Evolutionary conservation across 495 filamentous ascomycete species (phyloP).

Genomic region (Podospora australis): DNA sequence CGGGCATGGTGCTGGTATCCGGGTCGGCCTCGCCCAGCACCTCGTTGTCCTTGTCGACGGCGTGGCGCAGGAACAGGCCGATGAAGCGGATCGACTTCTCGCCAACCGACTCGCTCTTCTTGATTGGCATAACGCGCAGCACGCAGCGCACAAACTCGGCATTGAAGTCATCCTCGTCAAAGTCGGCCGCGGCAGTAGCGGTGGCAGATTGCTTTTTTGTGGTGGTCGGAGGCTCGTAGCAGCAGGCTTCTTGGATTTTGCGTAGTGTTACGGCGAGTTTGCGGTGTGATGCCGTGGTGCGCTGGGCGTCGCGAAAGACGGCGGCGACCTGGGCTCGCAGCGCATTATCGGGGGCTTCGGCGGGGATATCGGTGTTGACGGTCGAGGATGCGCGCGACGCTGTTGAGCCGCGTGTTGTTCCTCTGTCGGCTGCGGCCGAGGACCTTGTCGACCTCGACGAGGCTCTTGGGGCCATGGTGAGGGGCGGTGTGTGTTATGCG

Average conservation of each 20-base stretch:
- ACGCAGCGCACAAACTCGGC: slow-evolving; percentile 76
- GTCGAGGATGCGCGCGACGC: slow-evolving; percentile 55
- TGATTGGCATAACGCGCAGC: slow-evolving; percentile 72
- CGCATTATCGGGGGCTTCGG: slow-evolving; percentile 62
- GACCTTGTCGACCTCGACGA: slow-evolving; percentile 47
- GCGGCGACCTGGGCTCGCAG: slow-evolving; percentile 70
- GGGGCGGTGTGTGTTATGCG: background rate
- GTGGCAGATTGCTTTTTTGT: slow-evolving; percentile 41
- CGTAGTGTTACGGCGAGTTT: slow-evolving; percentile 81
- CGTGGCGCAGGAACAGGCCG: slow-evolving; percentile 73
- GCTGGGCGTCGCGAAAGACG: slow-evolving; percentile 83
- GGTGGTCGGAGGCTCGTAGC: slow-evolving; percentile 60
- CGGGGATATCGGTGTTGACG: slow-evolving; percentile 58
- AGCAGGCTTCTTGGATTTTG: slow-evolving; percentile 83
- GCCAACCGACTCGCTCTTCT: slow-evolving; percentile 86
- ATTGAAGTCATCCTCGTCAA: slow-evolving; percentile 82
- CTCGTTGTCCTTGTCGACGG: slow-evolving; percentile 73
- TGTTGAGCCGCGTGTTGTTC: slow-evolving; percentile 22
- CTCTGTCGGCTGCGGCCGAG: slow-evolving; percentile 33
- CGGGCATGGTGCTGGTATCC: slow-evolving; percentile 56
- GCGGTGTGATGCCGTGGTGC: slow-evolving; percentile 77
- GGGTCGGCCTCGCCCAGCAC: slow-evolving; percentile 43
- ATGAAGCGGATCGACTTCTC: slow-evolving; percentile 81
- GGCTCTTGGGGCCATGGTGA: slow-evolving; percentile 20
- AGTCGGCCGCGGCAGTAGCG: slow-evolving; percentile 44